These are phyloP conservation scores for Cardiospermum halicacabum DNA, from an alignment of 345 rosid genomes.

Conservation along the genomic window DNA sequence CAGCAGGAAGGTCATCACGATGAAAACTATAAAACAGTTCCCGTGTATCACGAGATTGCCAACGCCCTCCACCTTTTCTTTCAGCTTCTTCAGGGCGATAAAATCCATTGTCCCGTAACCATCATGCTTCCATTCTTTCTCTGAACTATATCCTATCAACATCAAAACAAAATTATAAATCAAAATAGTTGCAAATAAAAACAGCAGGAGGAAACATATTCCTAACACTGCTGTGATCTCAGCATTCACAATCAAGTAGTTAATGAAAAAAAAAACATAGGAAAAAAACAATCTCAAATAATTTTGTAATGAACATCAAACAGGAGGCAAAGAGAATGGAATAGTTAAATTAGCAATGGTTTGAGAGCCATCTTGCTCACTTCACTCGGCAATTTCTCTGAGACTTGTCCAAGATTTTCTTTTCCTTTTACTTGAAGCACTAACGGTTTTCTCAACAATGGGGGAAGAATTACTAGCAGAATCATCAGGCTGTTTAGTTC, in stretches of 20 bases:
- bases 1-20: conserved; percentile 93
- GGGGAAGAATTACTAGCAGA: conserved; percentile 16
- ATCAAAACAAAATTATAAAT: conserved; percentile 5
- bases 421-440: conserved; percentile 38
- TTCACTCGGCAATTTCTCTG: conserved; percentile 43
- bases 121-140: conserved; percentile 51
- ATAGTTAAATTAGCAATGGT: conserved; percentile 18
- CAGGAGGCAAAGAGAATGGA: conserved; percentile 25
- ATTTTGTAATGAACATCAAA: not conserved
- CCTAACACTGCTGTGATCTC: not conserved
- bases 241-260: not conserved
- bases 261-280: not conserved
- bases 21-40: conserved; percentile 96
- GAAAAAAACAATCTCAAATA: not conserved
- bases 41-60: conserved; percentile 81
- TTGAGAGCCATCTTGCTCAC: conserved; percentile 15
- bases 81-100: conserved; percentile 99
- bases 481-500: conserved; percentile 31
- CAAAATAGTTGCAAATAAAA: too few relatives aligned
- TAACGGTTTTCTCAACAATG: conserved; percentile 14
- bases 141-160: conserved; percentile 69
- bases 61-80: conserved; percentile 86
- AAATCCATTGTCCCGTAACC: conserved; percentile 98
- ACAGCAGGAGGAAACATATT: too few relatives aligned
- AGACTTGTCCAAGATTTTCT: conserved; percentile 51